phyloP scores from a whole-genome alignment of 306 rosid genomes.

The Comarum palustre region DNA sequence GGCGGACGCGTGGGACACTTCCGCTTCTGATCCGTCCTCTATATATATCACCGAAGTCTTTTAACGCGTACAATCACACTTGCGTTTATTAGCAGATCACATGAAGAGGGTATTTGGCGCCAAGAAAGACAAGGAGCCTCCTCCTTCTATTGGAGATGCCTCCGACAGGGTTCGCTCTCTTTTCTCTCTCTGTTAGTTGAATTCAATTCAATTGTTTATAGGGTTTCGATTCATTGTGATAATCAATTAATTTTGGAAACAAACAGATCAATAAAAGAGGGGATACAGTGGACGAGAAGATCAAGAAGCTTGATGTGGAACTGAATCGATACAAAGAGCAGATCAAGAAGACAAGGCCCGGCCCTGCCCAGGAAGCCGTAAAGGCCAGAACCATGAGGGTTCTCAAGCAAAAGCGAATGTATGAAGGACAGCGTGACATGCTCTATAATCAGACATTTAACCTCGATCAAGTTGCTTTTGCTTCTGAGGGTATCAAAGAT shows the following conservation, averaged over 20 bases:
- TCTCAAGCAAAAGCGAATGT: slow-evolving; percentile 80
- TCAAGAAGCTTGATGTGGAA: slow-evolving; percentile 78
- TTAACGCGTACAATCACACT: too few species aligned
- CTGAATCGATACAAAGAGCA: slow-evolving; percentile 89
- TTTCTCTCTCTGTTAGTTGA: background rate
- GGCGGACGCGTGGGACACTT: too few species aligned
- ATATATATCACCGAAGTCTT: too few species aligned
- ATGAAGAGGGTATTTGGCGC: slow-evolving; percentile 88
- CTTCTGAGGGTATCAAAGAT: slow-evolving; percentile 88
- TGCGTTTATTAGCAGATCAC: background rate
- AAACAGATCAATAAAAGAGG: slow-evolving; percentile 79
- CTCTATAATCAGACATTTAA: slow-evolving; percentile 92
- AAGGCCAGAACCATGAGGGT: slow-evolving; percentile 95
- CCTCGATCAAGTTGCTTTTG: slow-evolving; percentile 96
- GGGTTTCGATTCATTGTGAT: background rate
- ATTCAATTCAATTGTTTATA: background rate
- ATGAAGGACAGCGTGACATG: slow-evolving; percentile 98
- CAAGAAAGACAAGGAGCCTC: slow-evolving; percentile 85
- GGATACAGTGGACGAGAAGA: slow-evolving; percentile 80
- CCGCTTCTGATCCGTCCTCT: too few species aligned
- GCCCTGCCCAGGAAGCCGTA: slow-evolving; percentile 87
- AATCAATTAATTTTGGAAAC: too few species aligned
- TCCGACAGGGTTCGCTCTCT: slow-evolving; percentile 56
- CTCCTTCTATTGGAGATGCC: slow-evolving; percentile 82
- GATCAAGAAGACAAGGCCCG: slow-evolving; percentile 91